phyloP scores from a whole-genome alignment of 495 filamentous ascomycete genomes.

The Lasiosphaeris hirsuta region DNA sequence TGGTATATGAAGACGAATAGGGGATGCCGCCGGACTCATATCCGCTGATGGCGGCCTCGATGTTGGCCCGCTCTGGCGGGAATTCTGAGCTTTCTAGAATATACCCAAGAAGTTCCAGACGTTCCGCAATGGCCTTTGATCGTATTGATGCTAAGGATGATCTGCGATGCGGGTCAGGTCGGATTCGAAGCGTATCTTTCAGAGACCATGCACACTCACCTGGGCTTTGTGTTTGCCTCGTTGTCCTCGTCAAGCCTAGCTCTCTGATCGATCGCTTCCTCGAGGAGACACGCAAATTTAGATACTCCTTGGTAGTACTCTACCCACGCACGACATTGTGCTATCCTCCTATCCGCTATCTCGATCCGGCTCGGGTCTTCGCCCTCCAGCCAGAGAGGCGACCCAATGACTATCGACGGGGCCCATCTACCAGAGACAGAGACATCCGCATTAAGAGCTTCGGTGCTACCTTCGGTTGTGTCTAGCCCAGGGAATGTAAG shows the following conservation, averaged over 20 bases:
- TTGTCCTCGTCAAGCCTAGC: constrained; percentile 34
- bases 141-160: constrained; percentile 20
- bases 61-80: constrained; percentile 40
- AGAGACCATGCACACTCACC: constrained; percentile 18
- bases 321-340: constrained; percentile 32
- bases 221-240: constrained; percentile 38
- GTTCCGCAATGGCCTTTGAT: constrained; percentile 26
- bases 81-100: constrained; percentile 33
- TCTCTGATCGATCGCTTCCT: constrained; percentile 32
- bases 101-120: constrained; percentile 29
- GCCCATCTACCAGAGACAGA: constrained; percentile 15
- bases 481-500: neutral
- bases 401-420: constrained; percentile 23
- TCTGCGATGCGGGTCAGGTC: constrained; percentile 16
- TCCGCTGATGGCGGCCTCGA: constrained; percentile 40
- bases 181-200: neutral
- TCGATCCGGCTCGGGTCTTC: constrained; percentile 41
- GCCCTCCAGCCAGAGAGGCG: constrained; percentile 25
- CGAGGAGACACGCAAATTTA: constrained; percentile 29
- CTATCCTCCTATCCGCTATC: constrained; percentile 37
- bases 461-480: neutral
- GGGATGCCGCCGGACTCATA: constrained; percentile 41
- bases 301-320: constrained; percentile 24
- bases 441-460: neutral
- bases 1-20: constrained; percentile 38